Base-by-base conservation (phyloP, 2,329 filamentous ascomycete genomes). In the Colletotrichum horii region DNA sequence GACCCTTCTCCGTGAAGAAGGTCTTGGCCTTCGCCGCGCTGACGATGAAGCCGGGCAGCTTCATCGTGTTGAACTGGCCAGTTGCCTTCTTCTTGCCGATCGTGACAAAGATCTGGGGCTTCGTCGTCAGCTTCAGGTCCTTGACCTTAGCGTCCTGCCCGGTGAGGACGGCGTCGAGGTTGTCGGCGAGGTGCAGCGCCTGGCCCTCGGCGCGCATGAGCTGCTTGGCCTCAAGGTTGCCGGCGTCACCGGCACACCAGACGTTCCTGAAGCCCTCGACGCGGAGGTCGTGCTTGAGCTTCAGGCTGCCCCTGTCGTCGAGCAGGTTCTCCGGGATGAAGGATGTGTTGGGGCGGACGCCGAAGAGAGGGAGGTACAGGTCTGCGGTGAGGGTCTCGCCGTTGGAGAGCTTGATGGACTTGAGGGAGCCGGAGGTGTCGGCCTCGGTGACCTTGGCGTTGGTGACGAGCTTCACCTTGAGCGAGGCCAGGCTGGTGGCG, bases 391-490 rank as follows among this genome's bases (percentile, higher is more conserved):
- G 66, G n/a, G 78, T 81, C 61, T 80, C 76, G 8, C 79, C 81
- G 38, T 76, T 79, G n/a, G 78, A 81, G 4, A 87, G 80, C 74
- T 84, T 83, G 34, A 88, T 76, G 26, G 81, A 65, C 4, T 81
- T 83, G 56, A 83, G 80, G 9, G 69, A 58, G 22, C 70, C 76
- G 14, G 76, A 55, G 30, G 75, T 76, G 56, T 80, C 80, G 36
- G 78, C 79, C 6, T 75, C 78, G 22, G 79, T 78, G 55, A 89
- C 85, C 19, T 80, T 85, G 7, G 85, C 83, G 79, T 84, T 83
- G 75, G 82, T 79, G 24, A 89, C 77, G 64, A 87, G 77, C 70
- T 84, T 83, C 72, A 89, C 87, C 19, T 85, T 85, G 64, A 89
- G 84, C 65, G 83, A 84, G 78, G 84, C 80, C 5, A 90, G 85